These are phyloP conservation scores for Chamaenerion angustifolium DNA, from an alignment of 345 rosid genomes.

Conservation along the genomic window DNA sequence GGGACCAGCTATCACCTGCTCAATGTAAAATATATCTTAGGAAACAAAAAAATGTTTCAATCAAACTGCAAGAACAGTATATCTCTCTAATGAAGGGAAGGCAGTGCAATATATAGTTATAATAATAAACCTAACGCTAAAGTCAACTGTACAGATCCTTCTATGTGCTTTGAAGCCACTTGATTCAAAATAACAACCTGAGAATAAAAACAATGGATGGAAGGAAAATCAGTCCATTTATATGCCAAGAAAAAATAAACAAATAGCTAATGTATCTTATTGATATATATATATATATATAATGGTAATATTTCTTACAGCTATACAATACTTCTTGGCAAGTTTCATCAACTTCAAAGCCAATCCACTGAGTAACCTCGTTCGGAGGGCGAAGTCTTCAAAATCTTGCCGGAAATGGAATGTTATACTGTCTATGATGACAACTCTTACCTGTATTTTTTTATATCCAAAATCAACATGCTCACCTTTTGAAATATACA, in stretches of 20 bases:
- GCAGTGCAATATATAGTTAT: constrained; percentile 2
- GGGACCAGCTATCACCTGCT: constrained; percentile 95
- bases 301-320: constrained; percentile 30
- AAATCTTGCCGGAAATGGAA: constrained; percentile 97
- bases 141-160: constrained; percentile 73
- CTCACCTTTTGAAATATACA: too few relatives aligned
- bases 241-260: too few relatives aligned
- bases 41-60: not conserved
- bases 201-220: not conserved
- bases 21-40: not conserved
- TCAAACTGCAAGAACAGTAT: constrained; percentile 1
- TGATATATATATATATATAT: too few relatives aligned
- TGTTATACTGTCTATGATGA: constrained; percentile 72
- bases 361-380: constrained; percentile 66
- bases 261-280: too few relatives aligned
- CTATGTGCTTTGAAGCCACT: constrained; percentile 60
- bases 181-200: constrained; percentile 88
- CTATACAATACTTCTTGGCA: constrained; percentile 66
- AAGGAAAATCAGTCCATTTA: not conserved
- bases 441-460: constrained; percentile 53
- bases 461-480: too few relatives aligned
- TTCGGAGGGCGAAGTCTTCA: constrained; percentile 73
- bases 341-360: constrained; percentile 82
- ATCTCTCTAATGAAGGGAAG: not conserved
- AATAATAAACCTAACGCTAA: constrained; percentile 61